Evolutionary conservation across 768 basidiomycete genomes (phyloP), one percentile per base, ranked within the genome.

Genomic region (Candolleomyces eurysporus): DNA sequence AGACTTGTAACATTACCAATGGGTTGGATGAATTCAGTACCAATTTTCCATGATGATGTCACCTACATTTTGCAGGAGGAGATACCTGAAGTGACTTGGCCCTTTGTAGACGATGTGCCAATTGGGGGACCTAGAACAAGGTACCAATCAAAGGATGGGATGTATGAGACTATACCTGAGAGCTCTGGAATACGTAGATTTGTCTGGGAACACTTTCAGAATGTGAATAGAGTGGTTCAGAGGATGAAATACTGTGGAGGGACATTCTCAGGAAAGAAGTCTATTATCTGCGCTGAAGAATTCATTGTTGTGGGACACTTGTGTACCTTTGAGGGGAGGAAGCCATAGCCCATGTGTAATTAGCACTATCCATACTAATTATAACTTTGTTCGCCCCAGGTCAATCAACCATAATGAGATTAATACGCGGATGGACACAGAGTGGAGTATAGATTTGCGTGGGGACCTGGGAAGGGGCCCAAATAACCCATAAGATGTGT

Each of bases 31-130:
- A 63, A 59, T 46, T 63, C 61, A n/a, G 56, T 63, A 26, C 61
- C 36, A 5, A 63, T 63, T 21, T 59, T 58, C 39, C 62, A 63
- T 40, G 62, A 57, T 30, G 58, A 63, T 36, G 48, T 63, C 7
- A 60, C 58, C 48, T 56, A 40, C 48, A 73, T 78, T 5, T 59
- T 80, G 0, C 67, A 73, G 48, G 64, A 71, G 1, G 72, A 78
- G 45, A 78, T 80, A 3, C 76, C 74, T 19, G 45, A 76, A 1
- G 16, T 64, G 11, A 75, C 73, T 0, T 61, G 62, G 0, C 74
- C 71, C 0, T 81, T 70, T 57, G 65, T 80, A 6, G 73, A 82
- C 61, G 73, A 80, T 61, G 58, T 75, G 0, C 72, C 68, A 0
- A 51, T 77, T 11, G 74, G 71, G 58, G 75, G 76, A 3, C 77